phyloP scores from a whole-genome alignment of 306 rosid genomes.

The Cucumis melo region DNA sequence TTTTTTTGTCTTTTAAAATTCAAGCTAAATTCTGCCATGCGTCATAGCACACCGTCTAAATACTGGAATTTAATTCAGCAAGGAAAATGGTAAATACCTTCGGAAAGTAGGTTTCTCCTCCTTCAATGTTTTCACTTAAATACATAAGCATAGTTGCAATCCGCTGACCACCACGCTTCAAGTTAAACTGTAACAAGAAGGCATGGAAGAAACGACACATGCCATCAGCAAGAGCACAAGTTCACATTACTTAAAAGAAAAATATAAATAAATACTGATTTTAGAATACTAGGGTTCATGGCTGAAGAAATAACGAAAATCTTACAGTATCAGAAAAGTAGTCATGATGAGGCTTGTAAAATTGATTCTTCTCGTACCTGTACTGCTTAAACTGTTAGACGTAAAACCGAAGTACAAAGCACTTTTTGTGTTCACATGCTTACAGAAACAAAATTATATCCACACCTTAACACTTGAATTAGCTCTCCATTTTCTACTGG shows the following conservation, averaged over 20 bases:
- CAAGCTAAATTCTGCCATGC: not conserved
- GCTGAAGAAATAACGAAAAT: constrained; percentile 5
- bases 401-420: constrained; percentile 15
- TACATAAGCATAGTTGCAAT: constrained; percentile 90
- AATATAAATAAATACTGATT: not conserved
- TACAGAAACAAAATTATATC: constrained; percentile 15
- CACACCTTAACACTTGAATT: constrained; percentile 86
- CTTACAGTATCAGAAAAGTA: constrained; percentile 94
- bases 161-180: constrained; percentile 99
- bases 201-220: not conserved
- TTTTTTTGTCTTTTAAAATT: not conserved
- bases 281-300: not conserved
- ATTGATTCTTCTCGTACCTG: constrained; percentile 92
- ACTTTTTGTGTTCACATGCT: constrained; percentile 10
- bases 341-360: constrained; percentile 90
- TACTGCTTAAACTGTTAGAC: constrained; percentile 81
- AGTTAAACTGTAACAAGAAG: constrained; percentile 49
- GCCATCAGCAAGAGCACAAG: not conserved
- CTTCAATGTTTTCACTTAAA: constrained; percentile 80
- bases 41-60: not conserved
- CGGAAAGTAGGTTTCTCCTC: constrained; percentile 98
- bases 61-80: constrained; percentile 12
- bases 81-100: constrained; percentile 28
- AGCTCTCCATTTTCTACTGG: constrained; percentile 93
- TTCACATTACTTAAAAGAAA: not conserved